Percentiles rank a stretch among this genome's conserved stretches.
phyloP scores from a whole-genome alignment of 2,329 filamentous ascomycete species.

The Phyllosticta ampelicida region DNA sequence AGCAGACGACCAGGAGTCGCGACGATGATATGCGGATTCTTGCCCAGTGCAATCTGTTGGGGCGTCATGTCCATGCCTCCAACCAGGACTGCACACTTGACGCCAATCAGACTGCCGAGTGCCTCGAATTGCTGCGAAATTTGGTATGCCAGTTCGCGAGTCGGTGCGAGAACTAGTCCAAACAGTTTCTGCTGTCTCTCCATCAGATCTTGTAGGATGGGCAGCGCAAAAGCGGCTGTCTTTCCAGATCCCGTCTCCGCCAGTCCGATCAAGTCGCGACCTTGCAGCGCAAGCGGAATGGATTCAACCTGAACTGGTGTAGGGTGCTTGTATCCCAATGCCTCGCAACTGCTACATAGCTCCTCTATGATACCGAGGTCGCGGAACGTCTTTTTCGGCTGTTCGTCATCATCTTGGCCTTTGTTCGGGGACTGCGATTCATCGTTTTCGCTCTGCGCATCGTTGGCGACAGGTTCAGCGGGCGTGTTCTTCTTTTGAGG shows the following conservation, averaged over 20 bases:
- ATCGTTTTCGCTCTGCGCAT: slow-evolving; percentile 14
- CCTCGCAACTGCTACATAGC: slow-evolving; percentile 77
- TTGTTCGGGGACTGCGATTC: slow-evolving; percentile 16
- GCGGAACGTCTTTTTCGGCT: slow-evolving; percentile 51
- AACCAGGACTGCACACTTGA: slow-evolving; percentile 75
- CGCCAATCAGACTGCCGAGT: slow-evolving; percentile 75
- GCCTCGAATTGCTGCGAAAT: slow-evolving; percentile 83
- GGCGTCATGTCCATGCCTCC: slow-evolving; percentile 94
- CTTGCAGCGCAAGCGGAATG: slow-evolving; percentile 69
- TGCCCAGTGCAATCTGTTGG: slow-evolving; percentile 83
- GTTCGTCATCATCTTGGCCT: slow-evolving; percentile 8
- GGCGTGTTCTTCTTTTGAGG: slow-evolving; percentile 2
- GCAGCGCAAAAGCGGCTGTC: slow-evolving; percentile 87
- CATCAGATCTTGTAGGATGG: slow-evolving; percentile 81
- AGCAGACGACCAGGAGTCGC: slow-evolving; percentile 82
- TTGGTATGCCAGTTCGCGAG: slow-evolving; percentile 84
- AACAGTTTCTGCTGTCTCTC: slow-evolving; percentile 79
- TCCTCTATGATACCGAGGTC: slow-evolving; percentile 73
- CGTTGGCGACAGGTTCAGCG: slow-evolving; percentile 14
- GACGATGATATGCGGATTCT: slow-evolving; percentile 89
- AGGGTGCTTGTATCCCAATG: slow-evolving; percentile 71
- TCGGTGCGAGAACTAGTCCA: slow-evolving; percentile 83
- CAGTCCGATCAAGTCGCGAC: slow-evolving; percentile 81
- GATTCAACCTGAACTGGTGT: slow-evolving; percentile 83
- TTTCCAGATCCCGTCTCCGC: slow-evolving; percentile 95